Evolutionary conservation across 768 basidiomycete genomes (phyloP).

Genomic region (Hemileccinum impolitum): DNA sequence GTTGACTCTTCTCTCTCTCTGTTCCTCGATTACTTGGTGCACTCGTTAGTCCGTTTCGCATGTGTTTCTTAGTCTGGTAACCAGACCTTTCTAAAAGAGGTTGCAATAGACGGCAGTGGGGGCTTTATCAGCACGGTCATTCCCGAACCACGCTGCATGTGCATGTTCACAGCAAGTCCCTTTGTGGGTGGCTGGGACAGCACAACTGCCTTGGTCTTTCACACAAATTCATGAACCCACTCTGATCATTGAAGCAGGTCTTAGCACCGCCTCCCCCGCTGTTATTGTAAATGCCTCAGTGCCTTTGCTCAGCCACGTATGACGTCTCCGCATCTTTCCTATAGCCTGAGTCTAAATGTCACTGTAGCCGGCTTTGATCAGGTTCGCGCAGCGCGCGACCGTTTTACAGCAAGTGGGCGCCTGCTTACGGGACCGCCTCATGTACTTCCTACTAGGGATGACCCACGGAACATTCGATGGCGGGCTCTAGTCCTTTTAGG

Average conservation of each 20-base stretch:
- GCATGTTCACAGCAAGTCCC: not conserved
- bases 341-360: not conserved
- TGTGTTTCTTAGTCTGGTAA: not conserved
- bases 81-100: no score
- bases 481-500: slow-evolving; percentile 7
- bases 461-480: slow-evolving; percentile 1
- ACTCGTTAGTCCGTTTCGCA: not conserved
- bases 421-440: slow-evolving; percentile 3
- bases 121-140: no score
- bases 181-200: not conserved
- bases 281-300: no score
- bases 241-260: no score
- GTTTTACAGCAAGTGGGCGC: slow-evolving; percentile 24
- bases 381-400: not conserved
- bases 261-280: not conserved
- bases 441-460: not conserved
- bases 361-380: not conserved
- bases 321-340: not conserved
- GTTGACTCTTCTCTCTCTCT: slow-evolving; percentile 3
- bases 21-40: not conserved
- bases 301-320: no score
- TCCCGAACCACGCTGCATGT: not conserved
- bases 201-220: not conserved
- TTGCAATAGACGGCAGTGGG: no score
- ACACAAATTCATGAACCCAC: not conserved